Conservation (phyloP, 2,329 filamentous ascomycete genomes). For the Teratosphaeria pseudoeucalypti region DNA sequence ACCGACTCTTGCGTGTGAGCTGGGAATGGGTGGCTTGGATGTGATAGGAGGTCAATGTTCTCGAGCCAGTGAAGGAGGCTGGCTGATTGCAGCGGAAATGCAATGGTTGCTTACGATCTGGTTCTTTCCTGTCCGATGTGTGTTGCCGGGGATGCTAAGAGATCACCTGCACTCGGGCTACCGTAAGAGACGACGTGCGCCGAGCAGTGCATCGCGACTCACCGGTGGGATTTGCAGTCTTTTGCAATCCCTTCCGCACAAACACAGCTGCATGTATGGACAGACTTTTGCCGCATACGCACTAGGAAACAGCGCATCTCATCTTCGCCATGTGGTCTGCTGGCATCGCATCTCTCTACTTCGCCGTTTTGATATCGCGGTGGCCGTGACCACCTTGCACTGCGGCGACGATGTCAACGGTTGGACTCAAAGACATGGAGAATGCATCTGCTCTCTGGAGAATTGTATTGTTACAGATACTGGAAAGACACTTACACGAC, state of each 20-base stretch:
- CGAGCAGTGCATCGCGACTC: not conserved
- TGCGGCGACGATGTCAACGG: not conserved
- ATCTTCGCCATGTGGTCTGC: not conserved
- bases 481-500: not conserved
- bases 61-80: no score
- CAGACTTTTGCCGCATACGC: no score
- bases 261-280: no score
- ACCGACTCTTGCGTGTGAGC: not conserved
- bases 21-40: not conserved
- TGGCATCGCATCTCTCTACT: not conserved
- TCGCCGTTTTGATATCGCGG: not conserved
- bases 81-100: no score
- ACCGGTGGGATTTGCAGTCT: no score
- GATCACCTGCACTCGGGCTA: no score
- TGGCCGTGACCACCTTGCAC: not conserved
- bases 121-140: no score
- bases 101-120: no score
- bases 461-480: not conserved
- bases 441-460: not conserved
- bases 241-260: no score
- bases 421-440: not conserved
- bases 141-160: no score
- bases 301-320: not conserved
- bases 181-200: not conserved
- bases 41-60: no score